Conservation (phyloP, 2,329 filamentous ascomycete genomes). For the Penicillium crustosum region DNA sequence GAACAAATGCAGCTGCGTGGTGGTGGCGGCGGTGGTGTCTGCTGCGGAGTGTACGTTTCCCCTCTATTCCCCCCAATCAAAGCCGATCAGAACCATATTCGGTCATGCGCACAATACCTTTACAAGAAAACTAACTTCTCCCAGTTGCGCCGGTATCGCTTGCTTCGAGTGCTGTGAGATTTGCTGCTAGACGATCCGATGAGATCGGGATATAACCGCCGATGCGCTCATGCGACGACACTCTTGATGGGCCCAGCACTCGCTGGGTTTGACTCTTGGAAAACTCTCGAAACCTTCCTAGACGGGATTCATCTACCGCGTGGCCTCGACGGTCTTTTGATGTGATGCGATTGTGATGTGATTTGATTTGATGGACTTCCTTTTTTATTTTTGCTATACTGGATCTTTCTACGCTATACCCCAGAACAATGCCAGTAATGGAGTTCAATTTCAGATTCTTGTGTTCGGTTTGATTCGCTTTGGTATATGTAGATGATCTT, state of each 20-base stretch:
- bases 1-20: slow-evolving; percentile 37
- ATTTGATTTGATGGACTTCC: slow-evolving; percentile 1
- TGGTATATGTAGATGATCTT: not conserved
- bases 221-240: not conserved
- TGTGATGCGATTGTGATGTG: not conserved
- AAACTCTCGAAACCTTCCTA: not conserved
- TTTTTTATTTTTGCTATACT: slow-evolving; percentile 3
- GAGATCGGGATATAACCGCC: not conserved
- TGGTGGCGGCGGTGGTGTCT: slow-evolving; percentile 33
- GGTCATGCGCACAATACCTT: not conserved
- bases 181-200: slow-evolving; percentile 31
- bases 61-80: not conserved
- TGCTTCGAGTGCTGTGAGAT: slow-evolving; percentile 38
- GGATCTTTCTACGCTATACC: slow-evolving; percentile 20
- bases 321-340: not conserved
- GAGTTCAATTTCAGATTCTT: slow-evolving; percentile 9
- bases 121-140: slow-evolving; percentile 1
- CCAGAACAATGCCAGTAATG: slow-evolving; percentile 17
- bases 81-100: not conserved
- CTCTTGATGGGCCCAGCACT: not conserved
- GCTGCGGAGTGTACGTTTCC: slow-evolving; percentile 36
- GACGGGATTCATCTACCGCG: not conserved
- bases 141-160: slow-evolving; percentile 35
- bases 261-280: not conserved
- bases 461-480: not conserved